Conservation (phyloP, 2,329 filamentous ascomycete genomes). For the Fusarium continuum region DNA sequence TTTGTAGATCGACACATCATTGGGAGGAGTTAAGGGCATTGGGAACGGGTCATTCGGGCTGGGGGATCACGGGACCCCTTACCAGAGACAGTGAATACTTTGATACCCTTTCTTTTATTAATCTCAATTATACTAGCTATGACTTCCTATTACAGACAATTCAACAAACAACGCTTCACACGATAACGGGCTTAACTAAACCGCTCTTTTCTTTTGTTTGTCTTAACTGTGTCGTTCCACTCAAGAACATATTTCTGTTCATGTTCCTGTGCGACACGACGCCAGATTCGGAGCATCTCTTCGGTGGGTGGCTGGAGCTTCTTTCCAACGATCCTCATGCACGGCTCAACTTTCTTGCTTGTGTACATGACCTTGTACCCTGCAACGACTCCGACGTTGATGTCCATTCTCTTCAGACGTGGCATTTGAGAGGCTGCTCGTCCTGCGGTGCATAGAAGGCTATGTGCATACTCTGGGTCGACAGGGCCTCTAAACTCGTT, state of each 20-base stretch:
- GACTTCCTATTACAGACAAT: neutral
- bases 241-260: conserved; percentile 1
- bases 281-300: neutral
- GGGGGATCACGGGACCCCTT: conserved; percentile 11
- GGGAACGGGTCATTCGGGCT: neutral
- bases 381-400: neutral
- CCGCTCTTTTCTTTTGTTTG: neutral
- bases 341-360: neutral
- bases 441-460: neutral
- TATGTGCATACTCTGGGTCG: conserved; percentile 1
- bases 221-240: conserved; percentile 2
- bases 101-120: conserved; percentile 24
- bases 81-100: conserved; percentile 4
- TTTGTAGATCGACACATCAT: conserved; percentile 1
- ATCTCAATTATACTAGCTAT: neutral
- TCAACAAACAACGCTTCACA: neutral
- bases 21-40: conserved; percentile 19
- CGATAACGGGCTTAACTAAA: neutral
- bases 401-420: neutral
- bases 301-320: neutral
- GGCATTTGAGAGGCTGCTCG: conserved; percentile 5
- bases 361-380: conserved; percentile 1
- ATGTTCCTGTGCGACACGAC: neutral
- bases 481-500: conserved; percentile 17
- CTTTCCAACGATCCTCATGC: conserved; percentile 5